A percentile compares a stretch with the other conserved stretches of the same genome.
phyloP scores from a whole-genome alignment of 768 basidiomycete genomes.

The Psilocybe tampanensis region DNA sequence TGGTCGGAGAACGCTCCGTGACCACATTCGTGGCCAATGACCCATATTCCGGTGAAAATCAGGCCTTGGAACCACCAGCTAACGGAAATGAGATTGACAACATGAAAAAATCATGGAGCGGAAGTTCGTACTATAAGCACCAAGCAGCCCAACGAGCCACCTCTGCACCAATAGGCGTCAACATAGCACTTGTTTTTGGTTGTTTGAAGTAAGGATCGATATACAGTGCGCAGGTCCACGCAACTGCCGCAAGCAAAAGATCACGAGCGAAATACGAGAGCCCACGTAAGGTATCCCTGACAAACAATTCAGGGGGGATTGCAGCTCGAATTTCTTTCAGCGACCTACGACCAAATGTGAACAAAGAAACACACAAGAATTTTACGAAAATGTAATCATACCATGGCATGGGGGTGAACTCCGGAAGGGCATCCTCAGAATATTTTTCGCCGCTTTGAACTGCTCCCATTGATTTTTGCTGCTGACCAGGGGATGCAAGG shows the following conservation, averaged over 20 bases:
- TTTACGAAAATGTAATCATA: slow-evolving; percentile 13
- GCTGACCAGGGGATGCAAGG: background rate
- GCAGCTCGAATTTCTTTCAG: slow-evolving; percentile 52
- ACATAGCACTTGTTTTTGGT: slow-evolving; percentile 17
- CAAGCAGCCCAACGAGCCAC: slow-evolving; percentile 44
- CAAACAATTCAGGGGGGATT: slow-evolving; percentile 48
- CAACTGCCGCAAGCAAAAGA: slow-evolving; percentile 42
- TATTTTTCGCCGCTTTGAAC: slow-evolving; percentile 26
- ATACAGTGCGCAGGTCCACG: slow-evolving; percentile 43
- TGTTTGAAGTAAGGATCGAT: slow-evolving; percentile 46
- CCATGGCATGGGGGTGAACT: slow-evolving; percentile 51
- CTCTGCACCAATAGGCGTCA: slow-evolving; percentile 40
- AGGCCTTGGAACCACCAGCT: slow-evolving; percentile 68
- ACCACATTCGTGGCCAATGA: slow-evolving; percentile 64
- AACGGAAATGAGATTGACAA: background rate
- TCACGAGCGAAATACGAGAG: slow-evolving; percentile 48
- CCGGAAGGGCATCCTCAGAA: slow-evolving; percentile 42
- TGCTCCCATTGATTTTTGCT: slow-evolving; percentile 24
- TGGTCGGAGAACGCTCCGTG: slow-evolving; percentile 57
- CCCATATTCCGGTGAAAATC: slow-evolving; percentile 59
- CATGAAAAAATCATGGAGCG: no score
- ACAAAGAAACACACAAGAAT: background rate
- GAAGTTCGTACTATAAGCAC: slow-evolving; percentile 43
- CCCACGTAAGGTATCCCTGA: slow-evolving; percentile 41
- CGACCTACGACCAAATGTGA: slow-evolving; percentile 32